A percentile compares a stretch with the other conserved stretches of the same genome.
phyloP scores from a whole-genome alignment of 148 eudicot genomes.

The Heliamphora exappendiculata region DNA sequence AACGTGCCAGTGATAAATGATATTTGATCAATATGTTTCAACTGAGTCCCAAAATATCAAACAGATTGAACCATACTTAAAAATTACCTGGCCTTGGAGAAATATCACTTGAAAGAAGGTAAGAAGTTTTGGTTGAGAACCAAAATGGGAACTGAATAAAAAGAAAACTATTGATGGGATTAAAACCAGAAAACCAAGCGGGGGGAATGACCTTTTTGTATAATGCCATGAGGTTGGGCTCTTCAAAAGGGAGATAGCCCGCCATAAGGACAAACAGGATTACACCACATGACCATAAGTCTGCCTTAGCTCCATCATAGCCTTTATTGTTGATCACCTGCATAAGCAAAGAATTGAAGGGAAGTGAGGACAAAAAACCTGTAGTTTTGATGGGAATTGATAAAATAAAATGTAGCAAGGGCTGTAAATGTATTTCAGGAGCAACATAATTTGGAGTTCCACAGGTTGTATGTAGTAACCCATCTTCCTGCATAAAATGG shows the following conservation, averaged over 20 bases:
- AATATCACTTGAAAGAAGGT: background rate
- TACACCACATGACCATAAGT: conserved; percentile 92
- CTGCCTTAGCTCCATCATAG: conserved; percentile 94
- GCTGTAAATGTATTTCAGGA: conserved; percentile 82
- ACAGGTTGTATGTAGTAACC: conserved; percentile 91
- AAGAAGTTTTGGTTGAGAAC: background rate
- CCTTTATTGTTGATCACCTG: conserved; percentile 92
- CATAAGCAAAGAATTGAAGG: conserved; percentile 9
- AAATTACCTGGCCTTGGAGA: background rate
- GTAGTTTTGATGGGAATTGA: background rate
- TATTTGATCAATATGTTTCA: background rate
- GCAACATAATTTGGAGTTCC: conserved; percentile 98
- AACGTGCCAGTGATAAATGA: background rate
- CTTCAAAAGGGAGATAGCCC: conserved; percentile 85
- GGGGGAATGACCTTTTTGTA: conserved; percentile 62
- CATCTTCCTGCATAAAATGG: conserved; percentile 70
- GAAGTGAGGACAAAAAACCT: background rate
- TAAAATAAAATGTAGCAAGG: no score
- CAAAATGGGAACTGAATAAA: background rate
- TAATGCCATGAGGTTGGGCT: conserved; percentile 65
- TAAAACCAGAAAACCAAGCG: background rate
- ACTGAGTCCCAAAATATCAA: background rate
- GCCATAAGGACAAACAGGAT: conserved; percentile 92
- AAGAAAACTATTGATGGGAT: background rate
- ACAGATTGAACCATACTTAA: background rate